Evolutionary conservation across 192 early-diverging fungal genomes (phyloP).

Genomic region (Gigaspora rosea): DNA sequence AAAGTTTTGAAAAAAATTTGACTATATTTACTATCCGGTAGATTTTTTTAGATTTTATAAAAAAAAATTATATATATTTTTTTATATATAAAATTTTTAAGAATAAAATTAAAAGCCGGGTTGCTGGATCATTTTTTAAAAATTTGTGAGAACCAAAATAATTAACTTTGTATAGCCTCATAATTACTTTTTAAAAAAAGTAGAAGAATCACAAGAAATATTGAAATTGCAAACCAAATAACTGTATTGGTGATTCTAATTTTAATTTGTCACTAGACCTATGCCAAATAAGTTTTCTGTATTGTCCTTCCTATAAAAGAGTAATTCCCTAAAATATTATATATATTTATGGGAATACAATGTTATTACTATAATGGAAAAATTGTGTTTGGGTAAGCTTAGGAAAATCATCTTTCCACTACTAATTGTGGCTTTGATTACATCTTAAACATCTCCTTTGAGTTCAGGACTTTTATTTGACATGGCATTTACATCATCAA

Average conservation of each 20-base stretch:
- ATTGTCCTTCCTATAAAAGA: constrained; percentile 72
- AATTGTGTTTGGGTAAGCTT: constrained; percentile 31
- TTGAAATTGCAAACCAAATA: constrained; percentile 59
- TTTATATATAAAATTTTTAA: no score
- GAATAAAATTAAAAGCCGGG: no score
- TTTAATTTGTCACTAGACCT: constrained; percentile 67
- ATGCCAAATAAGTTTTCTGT: constrained; percentile 66
- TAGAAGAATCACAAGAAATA: constrained; percentile 50
- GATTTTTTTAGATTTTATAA: no score
- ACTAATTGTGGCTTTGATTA: constrained; percentile 39
- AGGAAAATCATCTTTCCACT: constrained; percentile 31
- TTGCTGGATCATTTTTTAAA: no score
- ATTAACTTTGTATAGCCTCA: no score
- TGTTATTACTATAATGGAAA: background rate
- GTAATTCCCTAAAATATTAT: constrained; percentile 54
- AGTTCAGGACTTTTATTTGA: constrained; percentile 30
- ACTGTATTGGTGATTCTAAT: constrained; percentile 48
- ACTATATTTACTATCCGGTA: no score
- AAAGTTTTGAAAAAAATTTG: no score
- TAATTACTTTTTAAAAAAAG: background rate
- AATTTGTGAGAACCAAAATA: no score
- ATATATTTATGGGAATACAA: background rate
- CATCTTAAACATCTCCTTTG: constrained; percentile 22
- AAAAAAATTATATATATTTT: no score
- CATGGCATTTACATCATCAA: constrained; percentile 26